Percentiles rank a stretch among this genome's conserved stretches.
phyloP scores from a whole-genome alignment of 1,139 yeast genomes.

The Zygoascus meyerae region DNA sequence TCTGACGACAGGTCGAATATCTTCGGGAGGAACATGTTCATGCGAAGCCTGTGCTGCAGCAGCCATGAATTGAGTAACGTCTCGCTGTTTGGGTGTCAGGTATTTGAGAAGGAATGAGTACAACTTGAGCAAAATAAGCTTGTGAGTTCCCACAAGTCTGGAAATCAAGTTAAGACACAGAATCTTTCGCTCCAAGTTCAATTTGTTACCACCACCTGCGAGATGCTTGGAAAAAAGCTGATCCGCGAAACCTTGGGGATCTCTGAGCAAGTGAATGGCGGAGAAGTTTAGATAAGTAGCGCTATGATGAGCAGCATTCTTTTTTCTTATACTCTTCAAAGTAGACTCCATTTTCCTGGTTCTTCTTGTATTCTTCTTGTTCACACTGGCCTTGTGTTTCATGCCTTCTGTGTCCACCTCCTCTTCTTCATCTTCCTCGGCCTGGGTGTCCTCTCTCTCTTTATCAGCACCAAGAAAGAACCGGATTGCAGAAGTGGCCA shows the following conservation, averaged over 20 bases:
- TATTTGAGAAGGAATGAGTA: conserved; percentile 85
- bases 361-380: conserved; percentile 76
- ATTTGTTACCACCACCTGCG: conserved; percentile 55
- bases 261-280: conserved; percentile 88
- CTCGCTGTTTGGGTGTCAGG: conserved; percentile 86
- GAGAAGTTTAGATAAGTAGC: conserved; percentile 84
- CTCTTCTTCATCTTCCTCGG: conserved; percentile 65
- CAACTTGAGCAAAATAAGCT: conserved; percentile 80
- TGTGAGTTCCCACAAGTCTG: conserved; percentile 88
- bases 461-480: conserved; percentile 94
- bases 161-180: conserved; percentile 81
- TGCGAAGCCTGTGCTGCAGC: conserved; percentile 96
- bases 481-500: conserved; percentile 81
- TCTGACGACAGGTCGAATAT: conserved; percentile 67
- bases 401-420: conserved; percentile 42
- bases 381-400: conserved; percentile 74
- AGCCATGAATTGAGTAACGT: conserved; percentile 94
- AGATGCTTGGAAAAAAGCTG: conserved; percentile 66
- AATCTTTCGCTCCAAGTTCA: conserved; percentile 83
- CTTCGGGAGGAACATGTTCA: conserved; percentile 95
- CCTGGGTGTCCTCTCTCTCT: conserved; percentile 83
- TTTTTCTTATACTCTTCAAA: conserved; percentile 59
- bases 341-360: conserved; percentile 74
- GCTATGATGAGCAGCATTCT: conserved; percentile 40
- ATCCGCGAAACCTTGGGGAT: conserved; percentile 98